Conservation (phyloP, 1,139 yeast species). For the Pichia sp. region DNA sequence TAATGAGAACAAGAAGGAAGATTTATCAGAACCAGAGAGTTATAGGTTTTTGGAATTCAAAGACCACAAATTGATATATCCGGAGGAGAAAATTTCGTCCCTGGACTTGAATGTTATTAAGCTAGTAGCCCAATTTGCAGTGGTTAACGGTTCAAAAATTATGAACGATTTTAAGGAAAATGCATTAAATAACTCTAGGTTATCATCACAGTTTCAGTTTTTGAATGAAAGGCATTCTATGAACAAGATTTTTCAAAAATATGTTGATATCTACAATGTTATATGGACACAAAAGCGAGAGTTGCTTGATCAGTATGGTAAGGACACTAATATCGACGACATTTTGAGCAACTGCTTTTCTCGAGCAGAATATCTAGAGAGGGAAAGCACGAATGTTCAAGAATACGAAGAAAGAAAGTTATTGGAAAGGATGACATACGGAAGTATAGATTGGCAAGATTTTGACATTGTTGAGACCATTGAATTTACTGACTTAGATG, state of each 20-base stretch:
- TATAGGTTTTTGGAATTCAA: slow-evolving; percentile 12
- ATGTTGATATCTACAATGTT: slow-evolving; percentile 53
- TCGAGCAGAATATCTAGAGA: slow-evolving; percentile 55
- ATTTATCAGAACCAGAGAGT: slow-evolving; percentile 5
- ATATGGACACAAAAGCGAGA: slow-evolving; percentile 33
- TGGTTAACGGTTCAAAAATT: slow-evolving; percentile 49
- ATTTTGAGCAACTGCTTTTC: slow-evolving; percentile 49
- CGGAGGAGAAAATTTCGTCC: slow-evolving; percentile 47
- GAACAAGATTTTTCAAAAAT: slow-evolving; percentile 46
- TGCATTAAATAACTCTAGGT: slow-evolving; percentile 33
- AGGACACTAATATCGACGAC: slow-evolving; percentile 23
- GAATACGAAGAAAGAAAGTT: slow-evolving; percentile 28
- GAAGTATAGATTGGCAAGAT: slow-evolving; percentile 85
- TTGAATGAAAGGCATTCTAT: slow-evolving; percentile 58
- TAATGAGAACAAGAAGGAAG: slow-evolving; percentile 19
- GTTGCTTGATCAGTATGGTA: slow-evolving; percentile 18
- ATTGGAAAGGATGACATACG: slow-evolving; percentile 51
- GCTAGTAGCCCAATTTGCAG: slow-evolving; percentile 66
- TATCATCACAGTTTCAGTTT: slow-evolving; percentile 65
- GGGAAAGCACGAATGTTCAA: slow-evolving; percentile 34
- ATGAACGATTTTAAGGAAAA: slow-evolving; percentile 36
- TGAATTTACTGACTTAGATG: slow-evolving; percentile 63
- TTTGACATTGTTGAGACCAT: slow-evolving; percentile 68
- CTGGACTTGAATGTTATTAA: slow-evolving; percentile 68
- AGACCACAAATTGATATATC: slow-evolving; percentile 33